Evolutionary conservation across 768 basidiomycete genomes (phyloP), one percentile per base, ranked within the genome.

Genomic region (Leccinellum albellum): DNA sequence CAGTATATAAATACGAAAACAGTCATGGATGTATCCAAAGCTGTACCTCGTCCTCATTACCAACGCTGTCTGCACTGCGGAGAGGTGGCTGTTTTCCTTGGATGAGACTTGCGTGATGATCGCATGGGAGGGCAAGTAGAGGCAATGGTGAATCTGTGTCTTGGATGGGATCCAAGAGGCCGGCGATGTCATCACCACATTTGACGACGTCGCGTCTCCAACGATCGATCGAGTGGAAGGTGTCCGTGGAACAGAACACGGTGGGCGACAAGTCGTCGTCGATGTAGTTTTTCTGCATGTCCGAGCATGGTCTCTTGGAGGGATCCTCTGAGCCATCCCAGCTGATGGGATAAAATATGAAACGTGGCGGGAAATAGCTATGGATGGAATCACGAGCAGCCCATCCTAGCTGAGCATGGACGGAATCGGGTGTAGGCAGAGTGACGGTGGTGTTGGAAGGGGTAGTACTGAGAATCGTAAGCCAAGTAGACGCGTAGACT

Each of bases 251-350:
- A 26, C 37, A 64, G 29, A 61, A 64, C 9, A 66, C 61, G 24
- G 64, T 60, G 5, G 61, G 61, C 42, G 62, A 59, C 32, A 57
- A 61, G 53, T 75, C 79, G 60, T 81, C 80, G n/a, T 59, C 52
- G 1, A 26, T 17, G n/a, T 32, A 44, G 12, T 59, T 45, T 50
- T 47, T 47, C 17, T 26, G 23, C 3, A 53, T 37, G 24, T 40
- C 44, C 6, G 21, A 29, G 10, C n/a, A 48, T 23, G 50, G 45
- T 28, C 4, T 31, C 42, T 57, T 48, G 55, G 55, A 51, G 56
- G 58, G 51, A 53, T 60, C 59, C 9, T 62, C 57, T 21, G 60
- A 57, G 3, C 59, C 65, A 42, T 67, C 68, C 60, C 66, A 64
- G 35, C 66, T 68, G 47, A 61, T 64, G 47, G 62, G 64, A 44